Conservation (phyloP, 768 basidiomycete genomes). For the Hericium rajendrae region DNA sequence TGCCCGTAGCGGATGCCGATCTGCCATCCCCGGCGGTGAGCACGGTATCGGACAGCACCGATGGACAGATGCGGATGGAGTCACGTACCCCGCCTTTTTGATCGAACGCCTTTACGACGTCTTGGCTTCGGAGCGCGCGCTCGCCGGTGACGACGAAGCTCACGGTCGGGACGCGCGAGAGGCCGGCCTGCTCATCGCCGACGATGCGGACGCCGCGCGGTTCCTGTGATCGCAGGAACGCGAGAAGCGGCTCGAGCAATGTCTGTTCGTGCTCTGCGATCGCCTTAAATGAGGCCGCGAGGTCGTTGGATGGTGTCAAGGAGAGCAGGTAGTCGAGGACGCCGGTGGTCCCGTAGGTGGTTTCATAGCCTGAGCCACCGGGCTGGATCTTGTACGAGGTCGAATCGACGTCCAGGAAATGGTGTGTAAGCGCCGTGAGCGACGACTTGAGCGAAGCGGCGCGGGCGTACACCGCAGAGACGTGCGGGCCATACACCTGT, state of each 20-base stretch:
- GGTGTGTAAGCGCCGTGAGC: constrained; percentile 52
- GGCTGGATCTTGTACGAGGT: constrained; percentile 57
- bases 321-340: constrained; percentile 56
- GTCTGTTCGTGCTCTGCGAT: constrained; percentile 55
- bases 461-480: constrained; percentile 57
- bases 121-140: constrained; percentile 45
- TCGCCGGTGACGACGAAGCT: constrained; percentile 61
- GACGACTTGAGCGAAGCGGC: constrained; percentile 37
- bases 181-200: constrained; percentile 40
- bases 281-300: constrained; percentile 43
- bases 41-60: too few species aligned
- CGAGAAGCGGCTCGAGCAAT: constrained; percentile 44
- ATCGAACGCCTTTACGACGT: constrained; percentile 59
- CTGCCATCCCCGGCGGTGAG: constrained; percentile 25
- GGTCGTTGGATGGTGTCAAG: constrained; percentile 34
- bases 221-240: constrained; percentile 40
- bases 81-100: constrained; percentile 47
- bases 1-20: constrained; percentile 73
- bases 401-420: constrained; percentile 46
- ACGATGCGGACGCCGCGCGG: constrained; percentile 59
- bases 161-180: constrained; percentile 53
- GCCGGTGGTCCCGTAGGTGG: constrained; percentile 49
- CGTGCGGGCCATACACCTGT: constrained; percentile 70
- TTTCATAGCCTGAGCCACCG: constrained; percentile 69
- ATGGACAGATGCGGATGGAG: background rate